phyloP scores from a whole-genome alignment of 176 grass and related monocot species.

The Neostapfia colusana region DNA sequence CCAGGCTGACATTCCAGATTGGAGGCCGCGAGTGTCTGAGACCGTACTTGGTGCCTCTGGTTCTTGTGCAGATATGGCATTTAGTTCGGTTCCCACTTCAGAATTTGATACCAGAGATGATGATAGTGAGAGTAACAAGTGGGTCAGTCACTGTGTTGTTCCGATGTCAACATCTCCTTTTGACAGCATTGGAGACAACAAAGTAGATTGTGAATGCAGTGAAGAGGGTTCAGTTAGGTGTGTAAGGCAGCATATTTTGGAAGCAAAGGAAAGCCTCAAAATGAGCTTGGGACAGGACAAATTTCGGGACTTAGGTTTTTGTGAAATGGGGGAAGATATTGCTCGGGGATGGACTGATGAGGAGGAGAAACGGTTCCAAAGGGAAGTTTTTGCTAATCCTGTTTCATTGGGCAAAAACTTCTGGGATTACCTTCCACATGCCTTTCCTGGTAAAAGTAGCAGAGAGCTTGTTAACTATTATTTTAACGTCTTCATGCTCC shows the following conservation, averaged over 20 bases:
- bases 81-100: conserved; percentile 26
- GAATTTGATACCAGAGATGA: conserved; percentile 31
- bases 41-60: conserved; percentile 12
- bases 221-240: conserved; percentile 73
- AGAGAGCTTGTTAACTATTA: conserved; percentile 89
- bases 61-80: conserved; percentile 33
- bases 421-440: conserved; percentile 60
- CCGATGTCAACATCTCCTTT: conserved; percentile 34
- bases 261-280: conserved; percentile 57
- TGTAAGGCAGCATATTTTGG: conserved; percentile 64
- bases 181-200: conserved; percentile 24
- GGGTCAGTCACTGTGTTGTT: conserved; percentile 54
- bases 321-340: conserved; percentile 79
- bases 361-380: conserved; percentile 66
- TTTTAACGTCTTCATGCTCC: conserved; percentile 86
- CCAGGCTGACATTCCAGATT: conserved; percentile 76
- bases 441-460: conserved; percentile 57
- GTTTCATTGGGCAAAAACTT: conserved; percentile 65
- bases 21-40: conserved; percentile 29
- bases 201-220: conserved; percentile 57
- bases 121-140: conserved; percentile 53
- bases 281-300: conserved; percentile 51
- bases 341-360: conserved; percentile 66
- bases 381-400: conserved; percentile 64
- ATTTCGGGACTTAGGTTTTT: conserved; percentile 65